These are phyloP conservation scores for Fusarium falciforme DNA, from an alignment of 2,329 filamentous ascomycete species.

Conservation along the genomic window DNA sequence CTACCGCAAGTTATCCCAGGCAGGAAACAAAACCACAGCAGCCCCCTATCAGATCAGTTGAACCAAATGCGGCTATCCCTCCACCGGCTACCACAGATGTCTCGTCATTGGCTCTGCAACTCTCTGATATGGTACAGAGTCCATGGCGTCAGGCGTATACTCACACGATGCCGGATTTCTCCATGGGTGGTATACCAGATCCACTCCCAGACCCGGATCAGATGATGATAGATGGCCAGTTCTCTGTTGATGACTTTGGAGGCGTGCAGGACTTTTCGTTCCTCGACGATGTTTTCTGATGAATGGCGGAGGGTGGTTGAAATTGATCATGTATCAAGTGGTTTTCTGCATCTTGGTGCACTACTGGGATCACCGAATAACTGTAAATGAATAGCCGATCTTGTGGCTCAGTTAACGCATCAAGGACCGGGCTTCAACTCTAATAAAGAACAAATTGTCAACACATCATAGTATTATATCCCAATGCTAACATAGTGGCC, in stretches of 20 bases:
- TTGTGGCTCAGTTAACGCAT: too few species aligned
- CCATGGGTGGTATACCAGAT: background rate
- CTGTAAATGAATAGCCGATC: background rate
- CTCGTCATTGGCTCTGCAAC: background rate
- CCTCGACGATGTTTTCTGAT: background rate
- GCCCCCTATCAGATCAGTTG: background rate
- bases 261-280: background rate
- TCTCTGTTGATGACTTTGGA: background rate
- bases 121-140: background rate
- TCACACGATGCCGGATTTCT: background rate
- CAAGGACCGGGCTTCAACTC: too few species aligned
- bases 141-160: background rate
- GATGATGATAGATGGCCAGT: constrained; percentile 4
- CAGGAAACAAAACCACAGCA: background rate
- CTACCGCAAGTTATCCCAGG: background rate
- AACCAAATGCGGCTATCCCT: background rate
- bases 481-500: too few species aligned
- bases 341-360: background rate
- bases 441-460: too few species aligned
- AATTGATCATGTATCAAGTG: background rate
- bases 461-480: too few species aligned
- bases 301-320: background rate
- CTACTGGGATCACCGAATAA: background rate
- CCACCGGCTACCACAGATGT: background rate
- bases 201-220: background rate